Base-by-base conservation (phyloP, 495 filamentous ascomycete genomes). In the Xylona heveae region DNA sequence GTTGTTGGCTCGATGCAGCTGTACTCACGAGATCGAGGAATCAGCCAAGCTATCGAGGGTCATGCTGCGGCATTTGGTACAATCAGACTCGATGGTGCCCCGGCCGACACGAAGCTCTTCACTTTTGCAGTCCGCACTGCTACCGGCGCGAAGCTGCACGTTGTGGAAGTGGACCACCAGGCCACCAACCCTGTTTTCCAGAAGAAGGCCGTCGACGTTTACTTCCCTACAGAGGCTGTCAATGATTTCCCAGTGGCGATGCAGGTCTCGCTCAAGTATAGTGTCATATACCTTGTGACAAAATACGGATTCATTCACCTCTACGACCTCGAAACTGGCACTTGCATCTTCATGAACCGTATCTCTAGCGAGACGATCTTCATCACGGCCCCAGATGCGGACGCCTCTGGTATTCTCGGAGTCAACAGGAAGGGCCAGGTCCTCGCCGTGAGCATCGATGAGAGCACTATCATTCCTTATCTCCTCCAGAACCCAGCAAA, bases 291-390 rank as follows among this genome's bases (percentile, higher is more conserved):
- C 52, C 68, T 99, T 24, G 80, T 95, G 34, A 99, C 88, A 12
- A 99, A 99, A 50, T 99, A 94, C 48, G 88, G 88, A 25, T 99
- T 95, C 56, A 95, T 99, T 42, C 88, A 99, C 52, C 67, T 99
- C 6, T 95, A 95, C 52, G 88, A 99, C 44, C 68, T 99, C 27
- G 88, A 95, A 58, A 85, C 79, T 4, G 88, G 79, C 21, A 80
- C 78, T n/a, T 88, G 82, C 48, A 85, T 99, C 47, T 99, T 93
- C 68, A 92, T 99, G 84, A 95, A 99, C 57, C 77, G 88, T 31
- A 99, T 99, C 45, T 99, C 88, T 14, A 90, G 82, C 57, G 88
- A 99, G 48, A 99, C 88, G 0, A 95, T 99, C 46, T 99, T 99
- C 57, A 84, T 83, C 10, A 92, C 83, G 8, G 72, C 82, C 4